Evolutionary conservation across 495 filamentous ascomycete species (phyloP), one percentile per base, ranked within the genome.

Genomic region (Annulohypoxylon moriforme): DNA sequence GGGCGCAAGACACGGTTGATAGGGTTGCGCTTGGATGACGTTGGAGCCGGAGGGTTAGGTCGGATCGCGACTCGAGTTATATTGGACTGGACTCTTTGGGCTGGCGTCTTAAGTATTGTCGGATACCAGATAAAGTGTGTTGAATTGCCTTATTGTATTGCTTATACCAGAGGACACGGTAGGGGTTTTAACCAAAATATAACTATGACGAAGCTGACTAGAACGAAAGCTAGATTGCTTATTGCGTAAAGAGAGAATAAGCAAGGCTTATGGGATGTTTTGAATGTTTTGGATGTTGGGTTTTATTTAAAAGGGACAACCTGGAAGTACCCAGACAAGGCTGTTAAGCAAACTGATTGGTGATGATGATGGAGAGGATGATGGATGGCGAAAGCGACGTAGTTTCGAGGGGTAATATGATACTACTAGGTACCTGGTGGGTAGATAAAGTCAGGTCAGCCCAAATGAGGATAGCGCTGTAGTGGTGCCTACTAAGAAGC

Each of bases 201-300:
- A 53, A 24, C 31, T 9, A 69, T 59, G 34, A 47, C 29, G 46
- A 60, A 61, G 65, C 70, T 73, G 70, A 65, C 64, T 46, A 56
- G 38, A 53, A 25, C n/a, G 13, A 53, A 13, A 55, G 50, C 25
- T n/a, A 18, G 50, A 20, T 29, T 14, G 44, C 22, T 16, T 16
- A 24, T 22, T 24, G 24, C 24, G 29, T 22, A 31, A 55, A 33
- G 27, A 59, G 44, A 57, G 13, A 40, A 36, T 36, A 50, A 66
- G 40, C 34, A 27, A 13, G 16, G 61, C 50, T 61, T 56, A 63
- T 71, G 50, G 50, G 47, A 38, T 40, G 40, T n/a, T 2, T 29
- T 50, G 46, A 11, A 22, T 50, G 46, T 14, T 36, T 46, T 27
- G 65, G 57, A 29, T 13, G 31, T 57, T 46, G 57, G 58, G 36